Base-by-base conservation (phyloP, 805 yeast species). In the Candida lessepsii region DNA sequence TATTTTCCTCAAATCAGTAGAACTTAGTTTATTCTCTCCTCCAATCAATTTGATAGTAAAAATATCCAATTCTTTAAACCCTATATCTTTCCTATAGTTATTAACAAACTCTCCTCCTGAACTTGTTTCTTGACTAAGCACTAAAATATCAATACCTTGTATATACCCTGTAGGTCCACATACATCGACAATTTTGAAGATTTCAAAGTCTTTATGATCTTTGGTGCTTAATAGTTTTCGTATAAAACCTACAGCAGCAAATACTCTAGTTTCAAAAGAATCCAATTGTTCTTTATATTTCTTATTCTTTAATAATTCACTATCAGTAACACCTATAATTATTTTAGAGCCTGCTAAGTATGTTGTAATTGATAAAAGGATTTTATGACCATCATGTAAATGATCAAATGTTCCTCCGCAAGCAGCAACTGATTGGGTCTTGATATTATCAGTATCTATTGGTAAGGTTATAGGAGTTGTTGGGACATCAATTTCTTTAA, bases 331-430 rank as follows among this genome's bases (percentile, higher is more conserved):
- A 0, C 99, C 99, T 5, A 93, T 70, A 35, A 91, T 83, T 10
- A 93, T 64, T 16, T 60, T 63, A 2, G 58, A 50, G 2, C 61
- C 52, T 0, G 95, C 70, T 6, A 86, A 48, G 53, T 80, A 88
- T 0, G 80, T 78, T 0, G 95, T 72, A 44, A 86, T 69, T 0
- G 93, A 81, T 8, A 93, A 68, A 19, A 93, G 67, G 20, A 93
- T 83, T 58, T 86, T 87, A 62, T 93, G 99, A 0, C 98, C 99
- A 55, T 85, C 95, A 52, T 93, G 99, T 26, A 93, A 56, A 62
- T 93, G 98, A 56, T 93, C 99, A 65, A 93, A 93, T 0, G 99
- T 93, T 0, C 99, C 99, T 0, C 99, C 99, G 1, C 91, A 81
- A 0, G 96, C 91, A 7, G 51, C 56, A 5, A 71, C 69, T 13